Conservation (phyloP, 208 protist species). For the Leishmania amazonensis region DNA sequence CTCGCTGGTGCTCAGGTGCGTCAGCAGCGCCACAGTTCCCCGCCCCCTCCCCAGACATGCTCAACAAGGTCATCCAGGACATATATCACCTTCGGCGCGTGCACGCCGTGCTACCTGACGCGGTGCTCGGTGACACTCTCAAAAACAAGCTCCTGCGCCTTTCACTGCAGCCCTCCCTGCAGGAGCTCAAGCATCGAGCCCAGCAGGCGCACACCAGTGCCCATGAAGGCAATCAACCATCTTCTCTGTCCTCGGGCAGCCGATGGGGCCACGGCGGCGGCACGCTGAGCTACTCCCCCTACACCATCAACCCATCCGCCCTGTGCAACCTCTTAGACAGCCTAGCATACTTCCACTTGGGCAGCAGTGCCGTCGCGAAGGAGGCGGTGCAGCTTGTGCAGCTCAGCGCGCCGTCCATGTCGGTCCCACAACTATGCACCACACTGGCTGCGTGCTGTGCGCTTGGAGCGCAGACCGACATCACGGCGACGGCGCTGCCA, state of each 20-base stretch:
- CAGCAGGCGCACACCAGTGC: slow-evolving; percentile 5
- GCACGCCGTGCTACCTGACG: slow-evolving; percentile 64
- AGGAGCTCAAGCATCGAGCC: slow-evolving; percentile 27
- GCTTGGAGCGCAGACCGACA: slow-evolving; percentile 52
- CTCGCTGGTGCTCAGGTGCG: neutral
- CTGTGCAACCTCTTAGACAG: slow-evolving; percentile 75
- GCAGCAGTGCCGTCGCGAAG: slow-evolving; percentile 43
- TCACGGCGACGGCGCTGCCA: slow-evolving; percentile 49
- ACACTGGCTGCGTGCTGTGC: slow-evolving; percentile 75
- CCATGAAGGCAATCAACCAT: neutral
- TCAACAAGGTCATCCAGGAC: slow-evolving; percentile 64
- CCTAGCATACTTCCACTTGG: slow-evolving; percentile 78
- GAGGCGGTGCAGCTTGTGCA: slow-evolving; percentile 65
- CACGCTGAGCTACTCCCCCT: slow-evolving; percentile 10
- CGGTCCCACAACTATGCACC: slow-evolving; percentile 45
- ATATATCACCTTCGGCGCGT: slow-evolving; percentile 79
- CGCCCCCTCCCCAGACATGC: slow-evolving; percentile 32
- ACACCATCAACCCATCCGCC: slow-evolving; percentile 41
- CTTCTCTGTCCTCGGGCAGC: neutral
- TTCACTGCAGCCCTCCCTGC: slow-evolving; percentile 60
- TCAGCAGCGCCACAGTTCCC: neutral
- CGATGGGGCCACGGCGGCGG: slow-evolving; percentile 3
- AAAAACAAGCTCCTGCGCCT: slow-evolving; percentile 70
- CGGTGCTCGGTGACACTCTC: slow-evolving; percentile 63
- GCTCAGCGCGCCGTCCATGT: slow-evolving; percentile 58